Conservation (phyloP, 306 rosid genomes). For the Oemleria cerasiformis region DNA sequence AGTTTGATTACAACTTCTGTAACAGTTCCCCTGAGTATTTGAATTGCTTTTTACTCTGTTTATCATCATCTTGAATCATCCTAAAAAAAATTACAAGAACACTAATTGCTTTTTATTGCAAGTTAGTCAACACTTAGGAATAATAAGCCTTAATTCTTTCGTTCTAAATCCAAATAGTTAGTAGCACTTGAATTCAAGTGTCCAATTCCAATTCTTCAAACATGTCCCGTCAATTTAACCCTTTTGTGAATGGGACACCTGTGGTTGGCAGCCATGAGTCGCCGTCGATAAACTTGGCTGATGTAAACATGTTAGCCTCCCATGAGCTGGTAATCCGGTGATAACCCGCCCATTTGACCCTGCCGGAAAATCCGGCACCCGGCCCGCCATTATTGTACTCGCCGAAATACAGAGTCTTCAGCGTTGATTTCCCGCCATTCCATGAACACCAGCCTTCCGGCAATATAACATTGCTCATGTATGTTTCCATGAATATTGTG, state of each 20-base stretch:
- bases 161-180: background rate
- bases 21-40: constrained; percentile 35
- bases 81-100: too few relatives aligned
- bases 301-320: constrained; percentile 6
- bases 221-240: background rate
- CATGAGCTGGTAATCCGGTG: background rate
- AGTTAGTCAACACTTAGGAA: too few relatives aligned
- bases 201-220: background rate
- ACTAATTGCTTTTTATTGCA: too few relatives aligned
- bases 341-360: background rate
- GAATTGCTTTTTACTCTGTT: too few relatives aligned
- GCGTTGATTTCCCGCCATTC: background rate
- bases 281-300: constrained; percentile 11
- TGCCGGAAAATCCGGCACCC: background rate
- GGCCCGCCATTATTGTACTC: constrained; percentile 6
- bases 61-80: too few relatives aligned
- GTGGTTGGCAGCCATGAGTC: background rate
- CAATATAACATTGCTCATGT: background rate
- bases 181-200: background rate
- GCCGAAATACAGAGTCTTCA: background rate
- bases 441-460: constrained; percentile 9
- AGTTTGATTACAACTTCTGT: constrained; percentile 20
- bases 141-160: too few relatives aligned
- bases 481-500: background rate
- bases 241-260: background rate